These are phyloP conservation scores for Cladosporium sp. DNA, from an alignment of 2,329 filamentous ascomycete genomes.

Conservation along the genomic window DNA sequence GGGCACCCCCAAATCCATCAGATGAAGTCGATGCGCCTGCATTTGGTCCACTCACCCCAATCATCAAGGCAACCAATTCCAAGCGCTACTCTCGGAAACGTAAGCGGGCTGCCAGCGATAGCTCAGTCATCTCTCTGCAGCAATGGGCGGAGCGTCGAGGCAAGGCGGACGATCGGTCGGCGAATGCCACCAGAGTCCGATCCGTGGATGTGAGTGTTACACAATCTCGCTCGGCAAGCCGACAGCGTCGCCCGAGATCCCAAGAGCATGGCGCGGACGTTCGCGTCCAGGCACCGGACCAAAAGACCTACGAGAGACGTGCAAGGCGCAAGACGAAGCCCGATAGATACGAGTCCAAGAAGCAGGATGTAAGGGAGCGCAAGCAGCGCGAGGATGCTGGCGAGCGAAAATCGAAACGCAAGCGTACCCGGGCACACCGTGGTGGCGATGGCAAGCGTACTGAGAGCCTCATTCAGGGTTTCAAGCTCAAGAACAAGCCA, in stretches of 20 bases:
- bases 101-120: constrained; percentile 39
- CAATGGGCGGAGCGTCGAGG: not conserved
- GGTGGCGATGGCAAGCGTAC: constrained; percentile 42
- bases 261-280: not conserved
- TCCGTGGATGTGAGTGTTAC: not conserved
- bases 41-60: not conserved
- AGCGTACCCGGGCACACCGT: constrained; percentile 40
- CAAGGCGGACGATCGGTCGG: not conserved
- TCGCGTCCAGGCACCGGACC: not conserved
- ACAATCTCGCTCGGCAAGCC: constrained; percentile 9
- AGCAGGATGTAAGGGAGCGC: constrained; percentile 36
- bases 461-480: constrained; percentile 44
- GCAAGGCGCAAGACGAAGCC: constrained; percentile 50
- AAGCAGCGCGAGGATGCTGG: constrained; percentile 25
- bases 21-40: constrained; percentile 5
- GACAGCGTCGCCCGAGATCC: not conserved
- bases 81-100: constrained; percentile 35
- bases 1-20: constrained; percentile 33
- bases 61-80: constrained; percentile 7
- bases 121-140: constrained; percentile 23
- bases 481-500: constrained; percentile 49
- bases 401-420: constrained; percentile 28
- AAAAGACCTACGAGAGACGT: constrained; percentile 44
- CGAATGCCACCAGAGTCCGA: not conserved
- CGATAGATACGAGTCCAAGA: constrained; percentile 48